phyloP scores from a whole-genome alignment of 495 filamentous ascomycete species.

The Aspergillus heteromorphus region DNA sequence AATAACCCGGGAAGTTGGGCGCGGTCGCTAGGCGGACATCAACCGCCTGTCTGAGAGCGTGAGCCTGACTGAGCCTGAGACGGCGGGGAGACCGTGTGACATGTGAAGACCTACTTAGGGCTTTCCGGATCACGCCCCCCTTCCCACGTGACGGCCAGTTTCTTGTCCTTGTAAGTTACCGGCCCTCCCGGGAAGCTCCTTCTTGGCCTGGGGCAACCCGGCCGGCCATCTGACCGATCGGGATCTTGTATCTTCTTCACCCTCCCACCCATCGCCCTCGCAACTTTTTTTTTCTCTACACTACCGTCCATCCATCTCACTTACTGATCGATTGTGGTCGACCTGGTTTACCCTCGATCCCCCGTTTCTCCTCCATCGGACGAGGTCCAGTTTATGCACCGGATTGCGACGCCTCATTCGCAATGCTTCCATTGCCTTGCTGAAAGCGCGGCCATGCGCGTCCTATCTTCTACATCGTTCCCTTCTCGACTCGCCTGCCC shows the following conservation, averaged over 20 bases:
- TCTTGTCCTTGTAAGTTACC: too few species aligned
- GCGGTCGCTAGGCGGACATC: neutral
- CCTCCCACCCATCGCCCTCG: too few species aligned
- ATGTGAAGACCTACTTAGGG: neutral
- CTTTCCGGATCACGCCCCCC: neutral
- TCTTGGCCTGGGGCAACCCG: neutral
- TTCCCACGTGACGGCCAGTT: neutral
- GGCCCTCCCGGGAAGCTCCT: too few species aligned
- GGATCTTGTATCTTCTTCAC: neutral
- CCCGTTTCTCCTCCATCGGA: conserved; percentile 15
- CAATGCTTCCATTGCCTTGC: conserved; percentile 14
- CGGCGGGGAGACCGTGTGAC: neutral
- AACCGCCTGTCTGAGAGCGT: too few species aligned
- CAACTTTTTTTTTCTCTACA: too few species aligned
- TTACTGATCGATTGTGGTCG: neutral
- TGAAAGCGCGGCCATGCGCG: conserved; percentile 28
- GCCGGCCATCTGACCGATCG: neutral
- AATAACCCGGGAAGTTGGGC: neutral
- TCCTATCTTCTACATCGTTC: neutral
- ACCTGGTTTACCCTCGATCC: neutral
- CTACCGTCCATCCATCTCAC: too few species aligned
- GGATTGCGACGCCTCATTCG: conserved; percentile 2
- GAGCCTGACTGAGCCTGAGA: too few species aligned
- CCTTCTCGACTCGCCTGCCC: conserved; percentile 10
- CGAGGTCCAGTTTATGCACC: conserved; percentile 10